These are phyloP conservation scores for Teratosphaeria zuluensis DNA, from an alignment of 2,329 filamentous ascomycete genomes.

Conservation along the genomic window DNA sequence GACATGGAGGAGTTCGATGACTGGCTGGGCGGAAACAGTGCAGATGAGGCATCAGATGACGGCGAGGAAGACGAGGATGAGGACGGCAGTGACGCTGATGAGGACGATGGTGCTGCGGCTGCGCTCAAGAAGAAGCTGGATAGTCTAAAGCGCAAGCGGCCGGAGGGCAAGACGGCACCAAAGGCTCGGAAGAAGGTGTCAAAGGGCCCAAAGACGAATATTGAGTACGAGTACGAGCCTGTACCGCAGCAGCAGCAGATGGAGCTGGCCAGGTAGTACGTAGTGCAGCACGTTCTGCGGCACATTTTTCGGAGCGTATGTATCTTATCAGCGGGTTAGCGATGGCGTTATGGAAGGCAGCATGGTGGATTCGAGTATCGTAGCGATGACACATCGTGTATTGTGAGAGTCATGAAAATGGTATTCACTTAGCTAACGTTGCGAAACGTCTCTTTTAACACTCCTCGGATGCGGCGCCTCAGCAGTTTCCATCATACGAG, in stretches of 20 bases:
- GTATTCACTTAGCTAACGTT: neutral
- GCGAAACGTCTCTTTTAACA: neutral
- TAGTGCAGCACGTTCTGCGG: neutral
- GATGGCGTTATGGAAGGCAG: neutral
- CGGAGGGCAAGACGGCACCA: constrained; percentile 34
- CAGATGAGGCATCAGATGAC: constrained; percentile 45
- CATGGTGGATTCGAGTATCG: neutral
- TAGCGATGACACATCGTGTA: neutral
- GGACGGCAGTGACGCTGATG: constrained; percentile 39
- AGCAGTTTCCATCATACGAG: neutral
- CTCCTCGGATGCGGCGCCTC: neutral
- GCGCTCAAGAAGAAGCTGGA: constrained; percentile 48
- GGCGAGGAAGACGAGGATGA: constrained; percentile 47
- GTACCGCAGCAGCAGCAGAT: constrained; percentile 43
- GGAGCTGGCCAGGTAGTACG: constrained; percentile 16
- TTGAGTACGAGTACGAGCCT: constrained; percentile 67
- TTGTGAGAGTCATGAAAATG: neutral
- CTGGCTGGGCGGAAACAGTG: constrained; percentile 70
- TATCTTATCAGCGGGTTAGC: neutral
- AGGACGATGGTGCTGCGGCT: constrained; percentile 44
- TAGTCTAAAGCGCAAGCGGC: constrained; percentile 48
- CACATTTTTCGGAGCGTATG: neutral
- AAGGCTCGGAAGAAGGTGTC: constrained; percentile 50
- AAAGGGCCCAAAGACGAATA: constrained; percentile 56
- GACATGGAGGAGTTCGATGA: constrained; percentile 87